Base-by-base conservation (phyloP, 345 rosid genomes). In the Lepidium aucheri region DNA sequence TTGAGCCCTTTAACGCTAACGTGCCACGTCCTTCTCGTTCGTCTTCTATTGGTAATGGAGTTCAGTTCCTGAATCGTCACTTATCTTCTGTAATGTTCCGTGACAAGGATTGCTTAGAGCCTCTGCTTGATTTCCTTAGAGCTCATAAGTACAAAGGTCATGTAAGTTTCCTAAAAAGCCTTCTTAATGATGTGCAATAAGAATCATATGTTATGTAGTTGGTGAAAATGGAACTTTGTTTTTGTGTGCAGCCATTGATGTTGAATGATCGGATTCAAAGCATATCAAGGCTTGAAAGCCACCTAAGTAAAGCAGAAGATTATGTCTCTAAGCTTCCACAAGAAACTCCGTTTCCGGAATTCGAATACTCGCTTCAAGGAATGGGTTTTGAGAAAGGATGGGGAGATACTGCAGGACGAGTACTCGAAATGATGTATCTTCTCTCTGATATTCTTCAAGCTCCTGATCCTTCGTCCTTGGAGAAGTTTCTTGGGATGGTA, bases 381-480 rank as follows among this genome's bases (percentile, higher is more conserved):
- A 72, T 83, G 96, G 99, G 99, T 53, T 91, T 94, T 78, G 99
- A 88, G 88, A 89, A 79, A 84, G 99, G 99, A 38, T 94, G 99
- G 99, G 99, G 99, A 16, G 97, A 91, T 72, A 87, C 87, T 52
- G 97, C 99, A 30, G 79, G 26, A 7, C 70, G 87, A 74, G 97
- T 87, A 4, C 69, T 84, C 45, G 88, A 88, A 75, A 87, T 77
- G 82, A 83, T 88, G 78, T 86, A 87, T 78, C 97, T 91, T 50
- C 91, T 94, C 59, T 78, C 76, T 63, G 99, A 91, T 77, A 91
- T 88, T 60, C 89, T 94, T 73, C 97, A 94, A 64, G 97, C 99
- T 59, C 99, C 99, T 8, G 99, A 91, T 77, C 99, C 99, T 28
- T 80, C 93, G 12, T 82, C 83, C 44, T 75, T 94, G 51, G 99